Percentiles rank a stretch among this genome's conserved stretches.
Evolutionary conservation across 2,329 filamentous ascomycete genomes (phyloP).

Genomic region (Drechslerella dactyloides): DNA sequence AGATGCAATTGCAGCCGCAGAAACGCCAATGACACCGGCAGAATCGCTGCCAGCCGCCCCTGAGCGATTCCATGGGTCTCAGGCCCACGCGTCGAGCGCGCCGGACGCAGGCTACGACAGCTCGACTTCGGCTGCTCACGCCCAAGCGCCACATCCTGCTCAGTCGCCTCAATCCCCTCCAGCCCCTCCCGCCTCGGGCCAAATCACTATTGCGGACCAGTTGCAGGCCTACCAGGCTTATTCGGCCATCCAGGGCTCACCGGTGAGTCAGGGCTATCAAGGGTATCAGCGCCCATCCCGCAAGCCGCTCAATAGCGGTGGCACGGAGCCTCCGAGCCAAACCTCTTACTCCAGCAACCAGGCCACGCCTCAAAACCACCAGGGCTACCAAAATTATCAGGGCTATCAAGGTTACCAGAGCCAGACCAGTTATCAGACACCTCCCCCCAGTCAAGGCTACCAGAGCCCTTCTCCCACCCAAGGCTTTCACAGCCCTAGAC

Average conservation of each 20-base stretch:
- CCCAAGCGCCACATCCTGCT: neutral
- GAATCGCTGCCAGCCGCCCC: too few species aligned
- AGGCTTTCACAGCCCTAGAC: slow-evolving; percentile 14
- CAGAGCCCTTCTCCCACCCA: slow-evolving; percentile 12
- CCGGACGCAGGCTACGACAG: neutral
- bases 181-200: neutral
- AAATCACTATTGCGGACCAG: slow-evolving; percentile 32
- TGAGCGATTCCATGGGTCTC: too few species aligned
- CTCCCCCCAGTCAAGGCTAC: slow-evolving; percentile 20
- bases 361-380: neutral
- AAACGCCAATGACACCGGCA: too few species aligned
- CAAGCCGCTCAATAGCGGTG: slow-evolving; percentile 24
- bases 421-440: slow-evolving; percentile 20
- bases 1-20: too few species aligned
- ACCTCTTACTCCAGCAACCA: neutral
- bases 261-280: slow-evolving; percentile 12
- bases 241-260: slow-evolving; percentile 9
- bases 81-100: too few species aligned
- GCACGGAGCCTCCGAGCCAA: slow-evolving; percentile 9
- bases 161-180: neutral
- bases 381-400: neutral
- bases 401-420: slow-evolving; percentile 21
- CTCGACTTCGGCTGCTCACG: neutral
- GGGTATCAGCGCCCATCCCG: slow-evolving; percentile 25
- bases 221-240: slow-evolving; percentile 34